A percentile compares a stretch with the other conserved stretches of the same genome.
Conservation (phyloP, 2,329 filamentous ascomycete species). For the Colletotrichum orbiculare region DNA sequence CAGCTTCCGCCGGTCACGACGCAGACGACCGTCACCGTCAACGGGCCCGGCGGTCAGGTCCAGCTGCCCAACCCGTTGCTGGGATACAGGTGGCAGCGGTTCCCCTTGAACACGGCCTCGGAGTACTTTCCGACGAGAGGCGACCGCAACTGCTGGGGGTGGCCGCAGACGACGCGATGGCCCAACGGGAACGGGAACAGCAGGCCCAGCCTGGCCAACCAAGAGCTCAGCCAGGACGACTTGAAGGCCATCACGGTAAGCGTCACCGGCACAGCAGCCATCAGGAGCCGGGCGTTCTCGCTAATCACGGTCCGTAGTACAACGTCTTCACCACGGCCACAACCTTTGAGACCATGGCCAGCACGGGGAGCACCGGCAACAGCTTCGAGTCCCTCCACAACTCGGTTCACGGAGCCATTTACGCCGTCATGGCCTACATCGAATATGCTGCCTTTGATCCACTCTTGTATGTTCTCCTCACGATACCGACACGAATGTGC, state of each 20-base stretch:
- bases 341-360: constrained; percentile 44
- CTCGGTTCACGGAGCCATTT: constrained; percentile 53
- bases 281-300: background rate
- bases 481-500: background rate
- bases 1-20: constrained; percentile 55
- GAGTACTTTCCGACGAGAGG: constrained; percentile 11
- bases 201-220: constrained; percentile 18
- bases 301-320: constrained; percentile 45
- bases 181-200: constrained; percentile 10
- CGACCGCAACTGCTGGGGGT: constrained; percentile 8
- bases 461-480: constrained; percentile 50
- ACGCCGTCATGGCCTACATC: constrained; percentile 47
- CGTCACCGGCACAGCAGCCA: background rate
- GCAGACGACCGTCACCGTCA: constrained; percentile 50
- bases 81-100: constrained; percentile 17
- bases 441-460: constrained; percentile 58
- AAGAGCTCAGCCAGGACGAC: constrained; percentile 7
- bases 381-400: constrained; percentile 59
- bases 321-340: constrained; percentile 51
- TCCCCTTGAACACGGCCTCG: constrained; percentile 38
- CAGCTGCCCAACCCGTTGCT: constrained; percentile 1
- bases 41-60: constrained; percentile 42
- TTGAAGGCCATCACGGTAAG: constrained; percentile 9
- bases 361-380: constrained; percentile 44
- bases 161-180: constrained; percentile 7